Percentiles rank a stretch among this genome's conserved stretches.
phyloP scores from a whole-genome alignment of 345 rosid genomes.

The Eucalyptus polybractea region DNA sequence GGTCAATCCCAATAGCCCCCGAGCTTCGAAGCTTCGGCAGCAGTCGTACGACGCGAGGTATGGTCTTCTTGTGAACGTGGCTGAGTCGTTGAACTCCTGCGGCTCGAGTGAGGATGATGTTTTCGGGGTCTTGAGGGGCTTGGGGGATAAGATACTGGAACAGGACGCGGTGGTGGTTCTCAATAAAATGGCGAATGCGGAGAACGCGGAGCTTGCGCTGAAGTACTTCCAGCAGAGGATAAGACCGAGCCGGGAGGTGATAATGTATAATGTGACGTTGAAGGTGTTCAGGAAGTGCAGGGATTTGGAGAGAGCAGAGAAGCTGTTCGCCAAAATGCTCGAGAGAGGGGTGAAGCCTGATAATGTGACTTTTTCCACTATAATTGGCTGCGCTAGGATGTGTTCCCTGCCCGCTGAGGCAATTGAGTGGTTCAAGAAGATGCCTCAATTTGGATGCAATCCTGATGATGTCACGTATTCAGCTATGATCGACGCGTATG shows the following conservation, averaged over 20 bases:
- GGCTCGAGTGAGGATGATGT: slow-evolving; percentile 23
- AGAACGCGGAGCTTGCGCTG: slow-evolving; percentile 46
- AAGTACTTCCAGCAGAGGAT: slow-evolving; percentile 28
- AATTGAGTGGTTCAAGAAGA: slow-evolving; percentile 88
- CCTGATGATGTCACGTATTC: slow-evolving; percentile 66
- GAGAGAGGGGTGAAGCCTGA: slow-evolving; percentile 58
- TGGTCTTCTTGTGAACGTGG: slow-evolving; percentile 42
- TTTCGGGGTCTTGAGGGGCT: slow-evolving; percentile 16
- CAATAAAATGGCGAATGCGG: slow-evolving; percentile 72
- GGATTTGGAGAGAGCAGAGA: slow-evolving; percentile 53
- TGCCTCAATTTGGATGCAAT: slow-evolving; percentile 42
- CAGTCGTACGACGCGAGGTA: slow-evolving; percentile 76
- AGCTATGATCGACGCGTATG: slow-evolving; percentile 78
- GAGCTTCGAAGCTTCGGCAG: slow-evolving; percentile 53
- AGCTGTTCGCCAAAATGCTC: slow-evolving; percentile 69
- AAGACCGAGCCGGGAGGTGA: slow-evolving; percentile 31
- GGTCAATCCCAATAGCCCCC: slow-evolving; percentile 82
- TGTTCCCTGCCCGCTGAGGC: slow-evolving; percentile 45
- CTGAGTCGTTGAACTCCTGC: slow-evolving; percentile 49
- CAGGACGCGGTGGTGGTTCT: slow-evolving; percentile 79
- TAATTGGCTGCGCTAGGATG: slow-evolving; percentile 66
- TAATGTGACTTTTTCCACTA: slow-evolving; percentile 59
- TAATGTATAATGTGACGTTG: slow-evolving; percentile 71
- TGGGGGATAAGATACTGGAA: slow-evolving; percentile 41
- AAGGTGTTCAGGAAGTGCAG: slow-evolving; percentile 60